Base-by-base conservation (phyloP, 805 yeast genomes). In the Myxozyma vanderwaltii region DNA sequence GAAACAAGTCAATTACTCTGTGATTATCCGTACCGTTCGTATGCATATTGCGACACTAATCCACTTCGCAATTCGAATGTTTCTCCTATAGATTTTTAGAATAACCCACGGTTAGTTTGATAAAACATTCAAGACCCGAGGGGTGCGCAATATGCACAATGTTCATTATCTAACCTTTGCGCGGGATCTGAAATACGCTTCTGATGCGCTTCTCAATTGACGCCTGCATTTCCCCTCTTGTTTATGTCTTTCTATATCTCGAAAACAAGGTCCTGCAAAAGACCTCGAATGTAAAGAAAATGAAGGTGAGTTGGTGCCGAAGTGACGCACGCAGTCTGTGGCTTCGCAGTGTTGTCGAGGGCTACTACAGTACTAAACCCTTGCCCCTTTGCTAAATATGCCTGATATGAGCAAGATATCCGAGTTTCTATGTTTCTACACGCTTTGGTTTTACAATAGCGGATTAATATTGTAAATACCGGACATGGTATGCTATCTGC, bases 21-120 rank as follows among this genome's bases (percentile, higher is more conserved):
- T n/a, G n/a, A n/a, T n/a, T n/a, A n/a, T n/a, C n/a, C n/a, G 12
- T 63, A 69, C 71, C 78, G 72, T 70, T 95, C 98, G 65, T 83
- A 86, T 26, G 97, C 96, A 74, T 89, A 94, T 75, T 90, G 97
- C 7, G 97, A 90, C 4, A 91, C 97, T 54, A 94, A 80, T 1
- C 97, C 98, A 35, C 83, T 83, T 67, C 91, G 84, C 68, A 94
- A 82, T 75, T 94, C 99, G 68, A 82, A 89, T n/a, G 96, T 84
- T 74, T 94, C 96, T 51, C 91, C 88, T 72, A 31, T 24, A 27
- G 21, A 50, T 38, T 15, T 8, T 13, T 5, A 38, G 19, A 24
- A 21, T 17, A 31, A 43, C 26, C n/a, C 50, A 24, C n/a, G 17
- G 44, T 46, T 35, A 36, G 43, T 33, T 19, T n/a, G 17, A 13